Conservation (phyloP, 2,329 filamentous ascomycete genomes). For the Diaporthe ilicicola region DNA sequence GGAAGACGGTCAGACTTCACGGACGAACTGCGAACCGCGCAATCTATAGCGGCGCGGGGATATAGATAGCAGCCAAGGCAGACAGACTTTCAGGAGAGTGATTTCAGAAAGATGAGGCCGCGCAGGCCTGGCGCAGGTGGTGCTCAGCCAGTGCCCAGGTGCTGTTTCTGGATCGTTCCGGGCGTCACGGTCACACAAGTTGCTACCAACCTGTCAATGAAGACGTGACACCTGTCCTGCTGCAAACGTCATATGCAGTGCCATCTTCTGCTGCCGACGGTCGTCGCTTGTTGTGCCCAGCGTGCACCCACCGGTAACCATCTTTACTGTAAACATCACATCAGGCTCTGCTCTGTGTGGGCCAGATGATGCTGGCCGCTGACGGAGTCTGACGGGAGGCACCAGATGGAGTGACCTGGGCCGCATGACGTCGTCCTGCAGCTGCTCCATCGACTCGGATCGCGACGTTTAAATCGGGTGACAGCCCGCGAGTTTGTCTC, state of each 20-base stretch:
- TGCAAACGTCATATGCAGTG: slow-evolving; percentile 32
- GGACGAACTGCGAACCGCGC: not conserved
- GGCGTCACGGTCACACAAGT: slow-evolving; percentile 4
- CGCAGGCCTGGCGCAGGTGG: too few relatives aligned
- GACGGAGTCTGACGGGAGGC: slow-evolving; percentile 19
- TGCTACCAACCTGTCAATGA: slow-evolving; percentile 22
- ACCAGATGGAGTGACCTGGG: slow-evolving; percentile 23
- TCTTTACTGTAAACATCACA: not conserved
- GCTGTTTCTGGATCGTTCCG: slow-evolving; percentile 13
- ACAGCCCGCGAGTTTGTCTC: slow-evolving; percentile 17
- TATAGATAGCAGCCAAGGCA: not conserved
- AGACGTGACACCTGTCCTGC: slow-evolving; percentile 32
- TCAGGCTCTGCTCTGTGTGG: slow-evolving; percentile 4
- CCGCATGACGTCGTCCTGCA: slow-evolving; percentile 32
- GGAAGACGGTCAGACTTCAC: not conserved
- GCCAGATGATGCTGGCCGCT: slow-evolving; percentile 22
- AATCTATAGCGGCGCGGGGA: slow-evolving; percentile 1
- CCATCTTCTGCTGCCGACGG: not conserved
- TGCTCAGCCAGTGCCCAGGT: too few relatives aligned
- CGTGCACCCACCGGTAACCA: slow-evolving; percentile 3
- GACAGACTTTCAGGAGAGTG: not conserved
- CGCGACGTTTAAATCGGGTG: slow-evolving; percentile 11
- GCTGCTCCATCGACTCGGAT: slow-evolving; percentile 25
- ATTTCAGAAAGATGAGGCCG: slow-evolving; percentile 1
- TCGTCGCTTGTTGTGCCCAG: slow-evolving; percentile 4